Conservation (phyloP, 2,329 filamentous ascomycete genomes). For the Aspergillus aculeatus region DNA sequence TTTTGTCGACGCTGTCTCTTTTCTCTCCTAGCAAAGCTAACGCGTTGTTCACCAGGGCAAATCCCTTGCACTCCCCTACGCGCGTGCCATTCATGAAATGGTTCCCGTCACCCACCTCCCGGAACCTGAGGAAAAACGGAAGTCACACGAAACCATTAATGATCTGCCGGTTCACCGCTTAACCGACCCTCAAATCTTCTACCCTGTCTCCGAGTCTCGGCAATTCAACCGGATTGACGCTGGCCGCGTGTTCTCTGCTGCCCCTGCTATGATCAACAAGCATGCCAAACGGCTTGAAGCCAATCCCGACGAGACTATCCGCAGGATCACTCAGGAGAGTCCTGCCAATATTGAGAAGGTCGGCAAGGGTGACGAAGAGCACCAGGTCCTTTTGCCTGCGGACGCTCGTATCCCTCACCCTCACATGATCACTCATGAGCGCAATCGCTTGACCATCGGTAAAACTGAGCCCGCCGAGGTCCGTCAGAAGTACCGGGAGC, state of each 20-base stretch:
- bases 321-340: constrained; percentile 25
- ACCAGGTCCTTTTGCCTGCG: constrained; percentile 58
- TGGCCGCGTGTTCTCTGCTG: constrained; percentile 57
- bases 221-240: constrained; percentile 66
- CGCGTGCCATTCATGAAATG: constrained; percentile 74
- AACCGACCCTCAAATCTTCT: constrained; percentile 58
- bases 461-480: constrained; percentile 35
- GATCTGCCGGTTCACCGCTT: constrained; percentile 61
- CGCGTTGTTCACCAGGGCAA: constrained; percentile 56
- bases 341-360: constrained; percentile 41
- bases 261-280: constrained; percentile 37
- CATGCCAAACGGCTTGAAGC: constrained; percentile 25
- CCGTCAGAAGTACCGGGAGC: constrained; percentile 43
- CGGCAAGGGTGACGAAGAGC: constrained; percentile 43
- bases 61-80: constrained; percentile 72
- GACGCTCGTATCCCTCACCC: constrained; percentile 65
- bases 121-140: constrained; percentile 36
- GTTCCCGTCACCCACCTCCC: constrained; percentile 64
- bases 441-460: constrained; percentile 40
- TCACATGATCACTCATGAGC: constrained; percentile 54
- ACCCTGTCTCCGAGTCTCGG: constrained; percentile 63
- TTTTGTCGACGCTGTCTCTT: background rate
- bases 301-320: constrained; percentile 35
- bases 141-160: constrained; percentile 61
- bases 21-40: background rate